Percentiles rank a stretch among this genome's conserved stretches.
Evolutionary conservation across 2,329 filamentous ascomycete genomes (phyloP).

Genomic region (Alternaria incomplexa): DNA sequence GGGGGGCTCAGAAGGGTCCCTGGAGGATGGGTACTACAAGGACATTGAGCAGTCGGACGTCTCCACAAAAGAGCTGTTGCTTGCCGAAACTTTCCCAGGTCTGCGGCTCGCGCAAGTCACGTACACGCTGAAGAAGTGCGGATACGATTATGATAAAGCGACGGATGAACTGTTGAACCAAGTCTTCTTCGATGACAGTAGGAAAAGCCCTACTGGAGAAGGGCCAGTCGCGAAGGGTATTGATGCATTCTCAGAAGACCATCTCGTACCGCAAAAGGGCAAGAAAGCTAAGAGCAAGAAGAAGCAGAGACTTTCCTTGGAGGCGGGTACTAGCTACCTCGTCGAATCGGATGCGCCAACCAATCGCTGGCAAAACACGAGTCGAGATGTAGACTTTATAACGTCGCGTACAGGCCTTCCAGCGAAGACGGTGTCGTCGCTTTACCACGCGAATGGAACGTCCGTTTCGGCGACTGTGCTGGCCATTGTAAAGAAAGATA

Average conservation of each 20-base stretch:
- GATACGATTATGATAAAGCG: constrained; percentile 70
- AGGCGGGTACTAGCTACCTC: constrained; percentile 25
- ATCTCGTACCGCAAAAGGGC: constrained; percentile 51
- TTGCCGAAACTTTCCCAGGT: constrained; percentile 74
- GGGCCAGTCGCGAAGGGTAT: constrained; percentile 67
- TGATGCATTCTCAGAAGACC: constrained; percentile 76
- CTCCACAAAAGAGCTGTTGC: constrained; percentile 66
- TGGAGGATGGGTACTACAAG: constrained; percentile 40
- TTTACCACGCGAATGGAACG: constrained; percentile 65
- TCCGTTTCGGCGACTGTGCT: constrained; percentile 63
- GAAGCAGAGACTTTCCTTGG: constrained; percentile 37
- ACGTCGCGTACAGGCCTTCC: constrained; percentile 58
- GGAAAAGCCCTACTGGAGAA: constrained; percentile 55
- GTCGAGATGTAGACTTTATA: constrained; percentile 67
- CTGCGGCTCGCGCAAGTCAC: constrained; percentile 70
- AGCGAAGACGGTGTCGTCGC: constrained; percentile 57
- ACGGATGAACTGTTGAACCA: constrained; percentile 83
- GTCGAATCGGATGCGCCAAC: constrained; percentile 28
- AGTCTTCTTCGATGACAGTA: constrained; percentile 74
- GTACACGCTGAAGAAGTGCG: constrained; percentile 70
- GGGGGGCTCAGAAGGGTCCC: constrained; percentile 27
- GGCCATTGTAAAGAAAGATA: constrained; percentile 58
- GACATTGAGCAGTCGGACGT: constrained; percentile 56
- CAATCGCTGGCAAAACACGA: constrained; percentile 66
- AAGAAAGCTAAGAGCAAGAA: constrained; percentile 54